phyloP scores from a whole-genome alignment of 2,329 filamentous ascomycete species.

The Aspergillus sergii region DNA sequence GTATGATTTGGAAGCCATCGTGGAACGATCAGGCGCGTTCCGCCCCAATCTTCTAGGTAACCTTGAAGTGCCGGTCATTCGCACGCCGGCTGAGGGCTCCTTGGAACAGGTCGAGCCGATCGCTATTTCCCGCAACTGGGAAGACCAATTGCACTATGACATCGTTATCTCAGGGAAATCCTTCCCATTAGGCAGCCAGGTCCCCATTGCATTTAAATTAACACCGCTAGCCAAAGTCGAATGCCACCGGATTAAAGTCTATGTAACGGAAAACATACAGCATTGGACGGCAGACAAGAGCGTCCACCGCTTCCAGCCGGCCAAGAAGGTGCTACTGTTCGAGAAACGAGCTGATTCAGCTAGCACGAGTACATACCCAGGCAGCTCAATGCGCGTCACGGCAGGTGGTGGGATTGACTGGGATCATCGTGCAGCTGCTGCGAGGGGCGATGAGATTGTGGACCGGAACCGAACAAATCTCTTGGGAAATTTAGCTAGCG shows the following conservation, averaged over 20 bases:
- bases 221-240: constrained; percentile 92
- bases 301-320: constrained; percentile 81
- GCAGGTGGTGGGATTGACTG: constrained; percentile 79
- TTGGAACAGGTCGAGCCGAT: constrained; percentile 91
- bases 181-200: constrained; percentile 82
- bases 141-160: constrained; percentile 92
- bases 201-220: constrained; percentile 91
- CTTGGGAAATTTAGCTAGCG: constrained; percentile 76
- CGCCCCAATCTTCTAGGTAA: constrained; percentile 81
- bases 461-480: constrained; percentile 67
- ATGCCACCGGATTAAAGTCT: constrained; percentile 89
- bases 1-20: constrained; percentile 81
- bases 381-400: constrained; percentile 74
- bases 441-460: constrained; percentile 57
- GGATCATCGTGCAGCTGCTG: constrained; percentile 59
- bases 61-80: constrained; percentile 81
- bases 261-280: constrained; percentile 85
- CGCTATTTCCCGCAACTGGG: constrained; percentile 90
- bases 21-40: constrained; percentile 87
- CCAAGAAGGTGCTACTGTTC: constrained; percentile 80
- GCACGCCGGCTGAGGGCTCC: constrained; percentile 83
- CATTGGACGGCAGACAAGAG: constrained; percentile 86
- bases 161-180: constrained; percentile 96
- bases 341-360: constrained; percentile 84
- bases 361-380: constrained; percentile 70